Evolutionary conservation across 164 flowering plant species (phyloP), one percentile per base, ranked within the genome.

Genomic region (Litsea cubeba): DNA sequence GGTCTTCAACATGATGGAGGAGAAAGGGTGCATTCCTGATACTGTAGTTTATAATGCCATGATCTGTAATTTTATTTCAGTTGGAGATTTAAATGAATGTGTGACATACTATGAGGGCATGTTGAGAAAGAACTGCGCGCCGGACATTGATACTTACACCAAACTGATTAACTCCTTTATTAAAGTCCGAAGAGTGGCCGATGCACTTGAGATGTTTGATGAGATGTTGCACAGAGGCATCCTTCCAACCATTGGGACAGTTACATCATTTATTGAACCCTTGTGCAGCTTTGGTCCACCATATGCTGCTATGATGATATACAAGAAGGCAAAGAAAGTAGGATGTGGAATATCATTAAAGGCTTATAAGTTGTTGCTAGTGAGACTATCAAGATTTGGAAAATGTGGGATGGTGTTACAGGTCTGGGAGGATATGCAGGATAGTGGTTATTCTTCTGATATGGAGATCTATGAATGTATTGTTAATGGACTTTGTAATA

Each of bases 251-350:
- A 85, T 91, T 7, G 98, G 98, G 69, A 73, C 77, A 22, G 50
- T 91, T 68, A 89, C 94, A 54, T 84, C 87, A 30, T 89, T 88
- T 72, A 81, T 95, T 50, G 83, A 88, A 69, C 90, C 85, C 54
- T 72, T 91, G 75, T 95, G 99, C 78, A 81, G 88, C 68, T 93
- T 85, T 81, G 99, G 98, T 70, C 99, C 98, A 51, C 98, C 99
- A 18, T 84, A 93, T 82, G 98, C 98, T 76, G 98, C 98, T 25
- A 75, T 89, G 87, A 79, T 84, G 84, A 81, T 95, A 14, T 93
- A 93, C 81, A 85, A 84, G 83, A 88, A 85, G 76, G 89, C 94
- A 51, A 88, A 87, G 79, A 85, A 87, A 77, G 83, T 68, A 64
- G 96, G 97, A 12, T 88, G 92, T 74, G 72, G 51, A 70, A 78